Percentiles rank a stretch among this genome's conserved stretches.
These are phyloP conservation scores for Heliamphora pulchella DNA, from an alignment of 179 eudicot genomes.

Conservation along the genomic window DNA sequence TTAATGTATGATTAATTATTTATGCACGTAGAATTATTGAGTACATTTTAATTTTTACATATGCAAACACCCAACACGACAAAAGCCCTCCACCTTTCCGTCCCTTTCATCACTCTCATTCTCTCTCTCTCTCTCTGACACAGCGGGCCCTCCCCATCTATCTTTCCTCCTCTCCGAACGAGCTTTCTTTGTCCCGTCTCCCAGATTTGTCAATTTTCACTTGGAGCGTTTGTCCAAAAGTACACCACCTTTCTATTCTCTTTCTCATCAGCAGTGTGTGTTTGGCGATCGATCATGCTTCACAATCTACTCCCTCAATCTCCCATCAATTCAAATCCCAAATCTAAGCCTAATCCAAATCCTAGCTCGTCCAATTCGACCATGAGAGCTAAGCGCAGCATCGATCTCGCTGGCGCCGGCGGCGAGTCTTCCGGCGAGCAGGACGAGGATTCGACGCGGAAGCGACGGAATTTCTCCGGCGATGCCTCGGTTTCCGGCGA, in stretches of 20 bases:
- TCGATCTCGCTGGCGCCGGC: not conserved
- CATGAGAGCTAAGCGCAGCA: conserved; percentile 17
- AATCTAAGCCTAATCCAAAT: not conserved
- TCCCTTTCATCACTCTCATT: not conserved
- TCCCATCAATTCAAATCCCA: conserved; percentile 2
- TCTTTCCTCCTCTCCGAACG: not conserved
- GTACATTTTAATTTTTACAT: too few relatives aligned
- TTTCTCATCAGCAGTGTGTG: not conserved
- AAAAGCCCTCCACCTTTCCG: too few relatives aligned
- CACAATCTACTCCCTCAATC: conserved; percentile 10
- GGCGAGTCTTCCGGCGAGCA: conserved; percentile 17
- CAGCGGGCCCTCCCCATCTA: not conserved
- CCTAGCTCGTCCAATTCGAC: not conserved
- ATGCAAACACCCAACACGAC: too few relatives aligned
- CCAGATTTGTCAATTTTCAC: not conserved
- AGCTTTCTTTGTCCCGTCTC: not conserved
- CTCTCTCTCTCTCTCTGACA: conserved; percentile 9
- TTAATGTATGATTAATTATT: too few relatives aligned
- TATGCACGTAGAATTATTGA: too few relatives aligned
- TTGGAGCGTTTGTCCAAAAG: not conserved
- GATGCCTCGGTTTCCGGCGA: conserved; percentile 18
- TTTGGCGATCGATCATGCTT: conserved; percentile 11
- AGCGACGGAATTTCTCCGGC: conserved; percentile 12
- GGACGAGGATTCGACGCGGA: not conserved
- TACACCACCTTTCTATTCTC: not conserved